Base-by-base conservation (phyloP, 2,329 filamentous ascomycete genomes). In the Metarhizium rileyi region DNA sequence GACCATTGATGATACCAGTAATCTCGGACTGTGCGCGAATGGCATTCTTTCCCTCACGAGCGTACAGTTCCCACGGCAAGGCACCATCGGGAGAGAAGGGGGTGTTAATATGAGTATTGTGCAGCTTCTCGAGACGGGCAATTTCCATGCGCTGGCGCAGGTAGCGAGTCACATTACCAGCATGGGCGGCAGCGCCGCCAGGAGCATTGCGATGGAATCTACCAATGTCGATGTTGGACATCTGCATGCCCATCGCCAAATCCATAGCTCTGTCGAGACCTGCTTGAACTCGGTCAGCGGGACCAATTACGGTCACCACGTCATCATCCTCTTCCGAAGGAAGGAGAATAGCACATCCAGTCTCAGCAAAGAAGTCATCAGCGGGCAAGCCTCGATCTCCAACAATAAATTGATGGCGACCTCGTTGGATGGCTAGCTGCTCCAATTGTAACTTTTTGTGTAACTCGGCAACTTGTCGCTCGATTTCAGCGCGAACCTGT, bases 401-500 rank as follows among this genome's bases (percentile, higher is more conserved):
- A 55, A 95, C 83, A 62, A 98, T 93, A 73, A 96, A 97, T 65
- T 95, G 90, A 65, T 97, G 93, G 47, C 89, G 83, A 45, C 88
- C 89, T 54, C 85, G 84, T 66, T 91, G 86, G 58, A 97, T 88
- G 5, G 85, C 80, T 40, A 90, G 73, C 66, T 94, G 84, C 58
- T 93, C 82, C 45, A 93, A 73, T 40, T 84, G 80, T 46, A 97
- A 74, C 63, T 87, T 81, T 52, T 81, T 80, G 57, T 84, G 82
- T 22, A 98, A 78, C 61, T 91, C 78, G 53, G 84, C 80, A 6
- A 83, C 88, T 51, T 84, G 80, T 45, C 82, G 81, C 67, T 96
- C 90, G 56, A 97, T 86, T 60, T 87, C 83, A 41, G 84, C 81
- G 51, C 86, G 86, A 25, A 84, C 87, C 58, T 86, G 81, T 63